Evolutionary conservation across 75 land plant species (phyloP), one percentile per base, ranked within the genome.

Genomic region (Azolla pinnata): DNA sequence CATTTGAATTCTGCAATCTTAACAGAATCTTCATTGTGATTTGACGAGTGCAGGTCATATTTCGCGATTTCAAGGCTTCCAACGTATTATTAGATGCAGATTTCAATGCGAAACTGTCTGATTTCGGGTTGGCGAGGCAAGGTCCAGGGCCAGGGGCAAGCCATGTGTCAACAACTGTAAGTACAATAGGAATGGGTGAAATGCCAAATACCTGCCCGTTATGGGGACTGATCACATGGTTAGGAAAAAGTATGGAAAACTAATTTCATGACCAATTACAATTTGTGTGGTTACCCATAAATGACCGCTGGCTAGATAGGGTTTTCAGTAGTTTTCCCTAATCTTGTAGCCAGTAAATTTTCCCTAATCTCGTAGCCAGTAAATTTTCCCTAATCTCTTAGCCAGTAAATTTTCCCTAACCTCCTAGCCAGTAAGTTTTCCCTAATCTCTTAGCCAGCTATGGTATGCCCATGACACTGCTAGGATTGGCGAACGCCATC

Each of bases 161-260:
- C 17, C 95, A 88, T 82, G 90, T 88, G 50, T 80, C 95, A 20
- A 88, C 95, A 31, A 86, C 81, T 60, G 93, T 88, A 76, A 61
- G 81, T 62, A 56, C 14, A n/a, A n/a, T n/a, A n/a, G n/a, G n/a
- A n/a, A n/a, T n/a, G n/a, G n/a, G n/a, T n/a, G n/a, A n/a, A n/a
- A n/a, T n/a, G n/a, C n/a, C n/a, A n/a, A n/a, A n/a, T n/a, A n/a
- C n/a, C n/a, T n/a, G n/a, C n/a, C n/a, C n/a, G n/a, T n/a, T n/a
- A n/a, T n/a, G n/a, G n/a, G n/a, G n/a, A n/a, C n/a, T n/a, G n/a
- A n/a, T n/a, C n/a, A n/a, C n/a, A n/a, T n/a, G n/a, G n/a, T n/a
- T n/a, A n/a, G n/a, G n/a, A n/a, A n/a, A n/a, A n/a, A n/a, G n/a
- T n/a, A n/a, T n/a, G n/a, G n/a, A n/a, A n/a, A n/a, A n/a, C n/a